phyloP scores from a whole-genome alignment of 2,329 filamentous ascomycete genomes.

The Cytospora piceae region DNA sequence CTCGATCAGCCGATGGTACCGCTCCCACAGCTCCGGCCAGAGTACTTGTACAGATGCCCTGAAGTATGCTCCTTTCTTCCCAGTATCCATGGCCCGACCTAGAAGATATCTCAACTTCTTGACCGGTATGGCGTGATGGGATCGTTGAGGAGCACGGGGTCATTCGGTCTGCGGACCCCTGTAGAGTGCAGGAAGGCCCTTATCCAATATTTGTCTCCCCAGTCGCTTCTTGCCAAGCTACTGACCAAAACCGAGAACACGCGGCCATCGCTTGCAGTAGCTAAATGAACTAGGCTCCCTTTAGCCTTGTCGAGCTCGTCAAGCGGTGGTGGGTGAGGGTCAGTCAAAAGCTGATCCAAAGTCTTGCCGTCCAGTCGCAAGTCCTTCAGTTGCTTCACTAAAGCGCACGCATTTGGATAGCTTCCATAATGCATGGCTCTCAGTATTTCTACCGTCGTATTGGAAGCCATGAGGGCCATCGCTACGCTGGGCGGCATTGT shows the following conservation, averaged over 20 bases:
- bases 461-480: background rate
- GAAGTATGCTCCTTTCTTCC: background rate
- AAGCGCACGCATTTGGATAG: background rate
- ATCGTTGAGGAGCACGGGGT: background rate
- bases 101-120: conserved; percentile 1
- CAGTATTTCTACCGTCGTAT: no score
- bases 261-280: background rate
- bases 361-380: background rate
- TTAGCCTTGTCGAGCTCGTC: background rate
- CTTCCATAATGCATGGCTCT: background rate
- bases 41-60: background rate
- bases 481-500: background rate
- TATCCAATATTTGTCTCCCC: background rate
- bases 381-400: conserved; percentile 12
- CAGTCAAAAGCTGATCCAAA: conserved; percentile 1
- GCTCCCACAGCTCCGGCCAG: background rate
- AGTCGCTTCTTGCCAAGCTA: background rate
- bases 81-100: background rate
- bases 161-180: background rate
- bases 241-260: background rate
- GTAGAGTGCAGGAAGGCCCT: background rate
- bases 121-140: conserved; percentile 11
- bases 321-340: conserved; percentile 8
- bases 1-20: background rate
- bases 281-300: conserved; percentile 1